Base-by-base conservation (phyloP, 352 stramenopile genomes). In the Globisporangium splendens region DNA sequence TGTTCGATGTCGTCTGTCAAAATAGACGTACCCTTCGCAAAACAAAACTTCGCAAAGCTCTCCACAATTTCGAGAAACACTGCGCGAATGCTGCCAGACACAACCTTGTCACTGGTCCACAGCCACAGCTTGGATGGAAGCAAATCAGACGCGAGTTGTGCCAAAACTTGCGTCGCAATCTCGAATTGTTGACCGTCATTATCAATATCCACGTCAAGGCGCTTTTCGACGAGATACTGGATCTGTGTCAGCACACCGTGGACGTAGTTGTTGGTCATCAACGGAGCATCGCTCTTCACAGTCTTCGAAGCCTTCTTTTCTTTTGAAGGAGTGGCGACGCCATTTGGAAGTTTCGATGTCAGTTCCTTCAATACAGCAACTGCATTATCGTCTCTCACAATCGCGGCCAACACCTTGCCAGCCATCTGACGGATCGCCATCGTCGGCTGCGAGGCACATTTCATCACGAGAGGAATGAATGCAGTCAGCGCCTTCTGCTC, bases 381-480 rank as follows among this genome's bases (percentile, higher is more conserved):
- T n/a, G 77, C 76, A 47, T 88, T 68, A n/a, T 67, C 66, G 33
- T 87, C 70, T 15, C 67, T 74, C 3, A 89, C 68, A 39, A 95
- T 91, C 10, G 79, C 63, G 0, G 77, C 84, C 24, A 95, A 54
- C n/a, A 89, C 86, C 51, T 85, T 75, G 0, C 83, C 83, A 39
- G 86, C 79, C 80, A 95, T 95, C 28, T 88, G 67, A 17, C 84
- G 84, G 39, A 91, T 86, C 35, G 86, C 70, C 59, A 88, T 84
- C n/a, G 83, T 83, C 6, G 75, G 71, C 42, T 92, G 78, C 39
- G 66, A 78, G 13, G 83, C 83, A 56, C 86, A 93, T 53, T 76
- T 63, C 33, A 85, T 64, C 15, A 92, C 76, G 8, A 91, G 70
- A 17, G 84, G 84, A 14, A 91, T 63, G 43, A 95, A 93, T 20